Evolutionary conservation across 257 asterid species (phyloP).

Genomic region (Voacanga thouarsii): DNA sequence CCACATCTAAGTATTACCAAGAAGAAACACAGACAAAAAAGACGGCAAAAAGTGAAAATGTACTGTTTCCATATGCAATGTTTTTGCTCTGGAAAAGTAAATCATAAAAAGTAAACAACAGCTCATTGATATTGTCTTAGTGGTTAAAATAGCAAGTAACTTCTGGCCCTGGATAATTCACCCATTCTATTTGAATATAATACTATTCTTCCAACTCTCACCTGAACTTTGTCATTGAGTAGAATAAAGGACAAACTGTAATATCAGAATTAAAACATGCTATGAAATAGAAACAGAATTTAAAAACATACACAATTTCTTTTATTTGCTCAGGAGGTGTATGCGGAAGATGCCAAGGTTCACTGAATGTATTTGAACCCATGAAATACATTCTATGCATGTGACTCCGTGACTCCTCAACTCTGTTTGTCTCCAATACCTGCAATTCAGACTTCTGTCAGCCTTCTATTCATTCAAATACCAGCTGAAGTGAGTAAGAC

Average conservation of each 20-base stretch:
- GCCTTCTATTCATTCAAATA: slow-evolving; percentile 14
- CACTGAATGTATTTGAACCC: slow-evolving; percentile 90
- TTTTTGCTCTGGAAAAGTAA: neutral
- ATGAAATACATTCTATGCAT: slow-evolving; percentile 94
- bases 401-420: slow-evolving; percentile 95
- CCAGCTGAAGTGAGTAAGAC: neutral
- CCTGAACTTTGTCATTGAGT: neutral
- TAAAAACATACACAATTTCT: slow-evolving; percentile 84
- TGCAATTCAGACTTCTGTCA: slow-evolving; percentile 36
- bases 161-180: neutral
- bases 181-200: slow-evolving; percentile 1
- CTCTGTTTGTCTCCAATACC: slow-evolving; percentile 98
- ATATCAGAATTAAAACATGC: neutral
- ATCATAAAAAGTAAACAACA: neutral
- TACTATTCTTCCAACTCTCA: neutral
- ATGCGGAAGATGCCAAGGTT: slow-evolving; percentile 99
- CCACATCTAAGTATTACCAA: neutral
- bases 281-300: neutral
- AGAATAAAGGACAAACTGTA: neutral
- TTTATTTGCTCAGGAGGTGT: slow-evolving; percentile 91
- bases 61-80: neutral
- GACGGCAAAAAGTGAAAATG: neutral
- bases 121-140: neutral
- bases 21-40: neutral
- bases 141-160: neutral